phyloP scores from a whole-genome alignment of 108 stramenopile genomes.

The Skeletonema menzelii region DNA sequence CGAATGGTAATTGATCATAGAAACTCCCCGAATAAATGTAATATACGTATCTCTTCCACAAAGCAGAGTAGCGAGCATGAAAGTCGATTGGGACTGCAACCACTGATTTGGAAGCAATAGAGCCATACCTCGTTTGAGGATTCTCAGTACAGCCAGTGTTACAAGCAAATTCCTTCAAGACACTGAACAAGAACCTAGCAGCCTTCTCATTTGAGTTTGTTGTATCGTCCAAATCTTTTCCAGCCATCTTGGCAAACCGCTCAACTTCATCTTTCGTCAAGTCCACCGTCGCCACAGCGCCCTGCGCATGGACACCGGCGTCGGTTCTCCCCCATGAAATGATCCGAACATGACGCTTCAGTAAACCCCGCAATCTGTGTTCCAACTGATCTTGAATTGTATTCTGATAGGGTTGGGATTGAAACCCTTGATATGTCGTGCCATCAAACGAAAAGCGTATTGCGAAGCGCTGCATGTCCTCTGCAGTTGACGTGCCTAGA shows the following conservation, averaged over 20 bases:
- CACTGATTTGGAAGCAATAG: conserved; percentile 17
- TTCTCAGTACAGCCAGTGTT: conserved; percentile 11
- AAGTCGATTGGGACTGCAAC: conserved; percentile 22
- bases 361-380: conserved; percentile 7
- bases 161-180: conserved; percentile 28
- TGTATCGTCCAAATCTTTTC: neutral
- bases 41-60: conserved; percentile 34
- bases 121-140: conserved; percentile 12
- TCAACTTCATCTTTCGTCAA: conserved; percentile 15
- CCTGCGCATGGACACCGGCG: conserved; percentile 24
- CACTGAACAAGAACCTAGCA: conserved; percentile 19
- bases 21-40: conserved; percentile 9
- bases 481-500: neutral
- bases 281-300: conserved; percentile 26
- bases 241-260: neutral
- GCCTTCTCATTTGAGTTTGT: conserved; percentile 2
- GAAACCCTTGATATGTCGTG: conserved; percentile 30
- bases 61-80: conserved; percentile 34
- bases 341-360: conserved; percentile 16
- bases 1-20: conserved; percentile 15
- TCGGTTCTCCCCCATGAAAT: conserved; percentile 36
- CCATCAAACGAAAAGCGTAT: conserved; percentile 30
- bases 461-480: conserved; percentile 20
- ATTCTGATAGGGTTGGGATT: conserved; percentile 30
- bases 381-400: conserved; percentile 40